Evolutionary conservation across 805 yeast species (phyloP), one percentile per base, ranked within the genome.

Genomic region (Barnettozyma salicaria): DNA sequence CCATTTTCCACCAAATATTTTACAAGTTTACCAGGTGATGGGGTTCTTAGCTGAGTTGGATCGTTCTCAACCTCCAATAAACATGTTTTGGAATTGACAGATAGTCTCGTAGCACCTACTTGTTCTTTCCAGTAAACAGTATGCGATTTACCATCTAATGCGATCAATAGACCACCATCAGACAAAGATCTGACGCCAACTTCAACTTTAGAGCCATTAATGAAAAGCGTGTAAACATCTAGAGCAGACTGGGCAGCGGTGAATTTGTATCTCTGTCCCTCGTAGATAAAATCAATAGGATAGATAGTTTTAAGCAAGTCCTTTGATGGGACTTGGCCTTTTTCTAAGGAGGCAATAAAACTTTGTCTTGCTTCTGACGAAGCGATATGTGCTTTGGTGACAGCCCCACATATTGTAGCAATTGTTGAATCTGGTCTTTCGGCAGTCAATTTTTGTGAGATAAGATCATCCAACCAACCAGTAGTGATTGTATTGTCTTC

Each of bases 71-170:
- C 84, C 65, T 94, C 98, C 47, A 92, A 74, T 48, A 86, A 66
- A 58, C 97, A 90, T 20, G 98, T 89, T 71, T 86, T 92, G 36
- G 95, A 79, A 58, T 92, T 97, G 27, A 92, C 96, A 19, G 96
- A 85, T 50, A 92, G 63, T 65, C 98, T 80, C 9, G 97, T 90
- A 26, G 95, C 95, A 39, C 88, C 78, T 44, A 92, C 90, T 68
- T 94, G 98, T 58, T 94, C 97, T 62, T 90, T 89, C 96, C 95
- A 92, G 68, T 92, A 92, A 37, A 92, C 84, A 21, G 95, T 78
- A 64, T 92, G 97, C 6, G 97, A 85, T 58, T 80, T 86, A 48
- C 97, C 97, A 46, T 81, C 96, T 43, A 92, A 61, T 4, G 95
- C 80, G 51, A 86, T 69, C 55, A 92, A 75, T 43, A 94, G 68